Evolutionary conservation across 768 basidiomycete genomes (phyloP), one percentile per base, ranked within the genome.

Genomic region (Cystobasidium tubakii): DNA sequence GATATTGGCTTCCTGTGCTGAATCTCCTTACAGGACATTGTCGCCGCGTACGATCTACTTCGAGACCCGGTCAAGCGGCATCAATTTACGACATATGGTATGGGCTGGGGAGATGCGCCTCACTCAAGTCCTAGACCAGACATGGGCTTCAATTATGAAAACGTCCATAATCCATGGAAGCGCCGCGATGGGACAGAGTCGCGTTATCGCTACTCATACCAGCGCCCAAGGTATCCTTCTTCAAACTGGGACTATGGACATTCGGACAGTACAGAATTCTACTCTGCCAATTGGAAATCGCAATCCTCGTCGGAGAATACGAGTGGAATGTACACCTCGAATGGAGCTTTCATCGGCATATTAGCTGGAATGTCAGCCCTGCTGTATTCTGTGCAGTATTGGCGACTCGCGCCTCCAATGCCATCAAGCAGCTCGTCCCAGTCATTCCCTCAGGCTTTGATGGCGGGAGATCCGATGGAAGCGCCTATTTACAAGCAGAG

Each of bases 391-490:
- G 55, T 71, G 10, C 69, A 71, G 39, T 71, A 54, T 31, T 71
- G 69, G 69, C 12, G 69, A 36, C 55, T 71, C 1, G 69, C 69
- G 21, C 69, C 69, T 4, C 53, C 69, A 23, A 21, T 71, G 29
- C 69, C 69, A 13, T 27, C 50, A 7, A 54, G 15, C 15, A 42
- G 36, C 15, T 36, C 63, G 25, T 34, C 33, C 2, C 23, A 27
- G 10, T 39, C 36, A 6, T 39, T 46, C 63, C 63, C 63, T 12
- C 57, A 60, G 15, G 54, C 23, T 29, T 39, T 71, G 10, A 55
- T 71, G n/a, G 69, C 69, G 21, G 55, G 69, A 31, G 69, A 71
- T 31, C 69, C 69, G 13, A 71, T 54, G 36, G 69, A 71, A 34
- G 69, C 69, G 3, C 69, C 69, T 7, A 71, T 71, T 12, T 71